These are phyloP conservation scores for Verticillium nubilum DNA, from an alignment of 2,329 filamentous ascomycete species.

Conservation along the genomic window DNA sequence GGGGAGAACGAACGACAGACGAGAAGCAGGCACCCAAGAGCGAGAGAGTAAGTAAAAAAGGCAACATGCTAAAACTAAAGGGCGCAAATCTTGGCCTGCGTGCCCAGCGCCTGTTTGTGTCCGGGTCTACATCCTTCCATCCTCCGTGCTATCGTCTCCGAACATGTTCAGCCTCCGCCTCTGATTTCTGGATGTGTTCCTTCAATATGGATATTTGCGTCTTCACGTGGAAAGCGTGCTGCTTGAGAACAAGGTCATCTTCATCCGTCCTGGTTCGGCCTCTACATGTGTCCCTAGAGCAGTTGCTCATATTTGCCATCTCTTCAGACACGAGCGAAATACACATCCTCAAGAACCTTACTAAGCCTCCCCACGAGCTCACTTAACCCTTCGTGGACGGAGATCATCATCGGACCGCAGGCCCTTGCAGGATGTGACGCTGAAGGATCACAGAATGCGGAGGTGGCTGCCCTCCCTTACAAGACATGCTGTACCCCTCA, in stretches of 20 bases:
- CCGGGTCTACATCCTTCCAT: neutral
- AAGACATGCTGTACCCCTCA: neutral
- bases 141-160: neutral
- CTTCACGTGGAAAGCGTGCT: neutral
- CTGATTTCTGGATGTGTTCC: neutral
- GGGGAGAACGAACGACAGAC: neutral
- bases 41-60: neutral
- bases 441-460: slow-evolving; percentile 1
- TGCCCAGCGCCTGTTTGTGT: neutral
- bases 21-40: neutral
- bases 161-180: neutral
- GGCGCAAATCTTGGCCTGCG: neutral
- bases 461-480: neutral
- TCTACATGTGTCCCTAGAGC: neutral
- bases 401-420: slow-evolving; percentile 24
- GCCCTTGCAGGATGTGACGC: slow-evolving; percentile 20
- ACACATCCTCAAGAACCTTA: neutral
- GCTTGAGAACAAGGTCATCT: neutral
- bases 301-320: neutral
- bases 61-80: neutral
- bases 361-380: neutral
- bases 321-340: neutral
- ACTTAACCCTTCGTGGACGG: neutral
- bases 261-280: neutral
- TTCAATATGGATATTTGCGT: neutral